phyloP scores from a whole-genome alignment of 805 yeast species.

The Candida ficus region DNA sequence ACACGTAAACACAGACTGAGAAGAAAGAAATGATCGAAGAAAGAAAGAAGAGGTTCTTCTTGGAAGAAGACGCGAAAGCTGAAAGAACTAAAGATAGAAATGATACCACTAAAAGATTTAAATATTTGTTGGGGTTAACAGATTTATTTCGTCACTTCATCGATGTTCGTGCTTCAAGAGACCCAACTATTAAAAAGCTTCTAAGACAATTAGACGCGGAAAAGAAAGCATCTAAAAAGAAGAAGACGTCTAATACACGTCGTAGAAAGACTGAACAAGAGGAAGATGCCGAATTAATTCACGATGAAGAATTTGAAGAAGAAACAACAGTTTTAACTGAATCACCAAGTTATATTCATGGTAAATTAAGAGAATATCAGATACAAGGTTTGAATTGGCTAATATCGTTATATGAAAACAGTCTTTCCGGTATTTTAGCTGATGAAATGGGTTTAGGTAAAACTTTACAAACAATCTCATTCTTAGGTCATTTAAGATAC shows the following conservation, averaged over 20 bases:
- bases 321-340: slow-evolving; percentile 75
- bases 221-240: slow-evolving; percentile 31
- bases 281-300: slow-evolving; percentile 88
- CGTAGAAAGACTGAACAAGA: slow-evolving; percentile 90
- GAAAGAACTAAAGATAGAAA: slow-evolving; percentile 52
- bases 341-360: slow-evolving; percentile 74
- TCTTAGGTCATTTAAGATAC: slow-evolving; percentile 82
- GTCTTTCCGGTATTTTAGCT: slow-evolving; percentile 88
- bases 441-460: slow-evolving; percentile 99
- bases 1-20: slow-evolving; percentile 1
- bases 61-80: slow-evolving; percentile 49
- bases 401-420: slow-evolving; percentile 80
- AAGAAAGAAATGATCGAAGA: slow-evolving; percentile 29
- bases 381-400: slow-evolving; percentile 95
- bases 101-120: slow-evolving; percentile 74
- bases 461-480: slow-evolving; percentile 90
- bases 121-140: slow-evolving; percentile 74
- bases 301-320: slow-evolving; percentile 68
- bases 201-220: slow-evolving; percentile 53
- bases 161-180: slow-evolving; percentile 74
- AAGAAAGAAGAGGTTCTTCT: slow-evolving; percentile 43
- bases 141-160: slow-evolving; percentile 87
- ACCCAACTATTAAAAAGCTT: slow-evolving; percentile 59
- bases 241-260: slow-evolving; percentile 31
- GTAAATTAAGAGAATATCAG: slow-evolving; percentile 84